Conservation (phyloP, 345 rosid species). For the Eucalyptus cloeziana region DNA sequence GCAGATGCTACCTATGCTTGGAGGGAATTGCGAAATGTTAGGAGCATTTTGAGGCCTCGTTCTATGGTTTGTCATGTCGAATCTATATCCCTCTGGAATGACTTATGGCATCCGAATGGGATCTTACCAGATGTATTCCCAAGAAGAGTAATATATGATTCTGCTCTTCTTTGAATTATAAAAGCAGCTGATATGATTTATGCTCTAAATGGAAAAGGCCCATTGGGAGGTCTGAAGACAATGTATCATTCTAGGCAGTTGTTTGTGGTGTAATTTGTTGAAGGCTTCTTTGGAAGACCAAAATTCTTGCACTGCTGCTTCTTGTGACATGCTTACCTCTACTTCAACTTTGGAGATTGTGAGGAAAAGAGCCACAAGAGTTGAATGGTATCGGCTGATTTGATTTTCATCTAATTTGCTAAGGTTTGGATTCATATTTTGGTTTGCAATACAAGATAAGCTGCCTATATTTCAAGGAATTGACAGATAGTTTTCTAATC, state of each 20-base stretch:
- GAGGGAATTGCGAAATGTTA: neutral
- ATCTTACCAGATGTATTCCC: neutral
- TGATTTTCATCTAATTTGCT: neutral
- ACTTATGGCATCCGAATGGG: neutral
- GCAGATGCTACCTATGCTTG: neutral
- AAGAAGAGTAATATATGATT: fast-evolving
- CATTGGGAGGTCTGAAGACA: neutral
- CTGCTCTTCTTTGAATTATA: no score
- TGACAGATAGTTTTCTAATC: no score
- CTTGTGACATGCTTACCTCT: no score
- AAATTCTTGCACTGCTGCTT: no score
- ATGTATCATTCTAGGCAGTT: neutral
- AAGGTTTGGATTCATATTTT: no score
- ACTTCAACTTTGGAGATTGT: no score
- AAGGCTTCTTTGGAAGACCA: no score
- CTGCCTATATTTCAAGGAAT: no score
- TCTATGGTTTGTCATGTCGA: neutral
- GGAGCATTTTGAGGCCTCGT: neutral
- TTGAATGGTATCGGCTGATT: no score
- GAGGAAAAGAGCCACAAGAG: no score
- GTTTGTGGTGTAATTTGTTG: neutral
- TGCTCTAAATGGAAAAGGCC: neutral
- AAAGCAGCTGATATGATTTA: neutral
- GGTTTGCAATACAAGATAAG: no score
- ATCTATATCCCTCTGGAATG: neutral